Conservation (phyloP, 148 eudicot genomes). For the Vaccinium vitisidaea region DNA sequence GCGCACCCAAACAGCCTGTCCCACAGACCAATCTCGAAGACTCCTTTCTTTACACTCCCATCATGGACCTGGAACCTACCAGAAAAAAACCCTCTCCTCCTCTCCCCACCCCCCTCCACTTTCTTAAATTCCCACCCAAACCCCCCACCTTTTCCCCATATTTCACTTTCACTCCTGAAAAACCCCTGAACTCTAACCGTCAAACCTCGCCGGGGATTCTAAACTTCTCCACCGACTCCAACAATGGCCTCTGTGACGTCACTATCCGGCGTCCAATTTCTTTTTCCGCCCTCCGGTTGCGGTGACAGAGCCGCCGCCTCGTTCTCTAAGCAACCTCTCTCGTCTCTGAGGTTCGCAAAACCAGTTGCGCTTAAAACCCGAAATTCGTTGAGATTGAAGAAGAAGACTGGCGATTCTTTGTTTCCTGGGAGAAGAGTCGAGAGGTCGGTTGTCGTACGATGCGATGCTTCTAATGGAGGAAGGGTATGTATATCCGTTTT, state of each 20-base stretch:
- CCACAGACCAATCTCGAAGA: background rate
- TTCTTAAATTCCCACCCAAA: background rate
- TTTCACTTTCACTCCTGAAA: background rate
- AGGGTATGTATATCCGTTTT: constrained; percentile 36
- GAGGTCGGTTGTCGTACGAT: constrained; percentile 45
- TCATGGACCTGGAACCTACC: background rate
- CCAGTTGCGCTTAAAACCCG: constrained; percentile 8
- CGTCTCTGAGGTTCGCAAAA: constrained; percentile 19
- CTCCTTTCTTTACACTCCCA: background rate
- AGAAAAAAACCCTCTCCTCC: background rate
- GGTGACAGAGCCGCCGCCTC: constrained; percentile 20
- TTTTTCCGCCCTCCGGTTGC: background rate
- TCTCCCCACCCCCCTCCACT: background rate
- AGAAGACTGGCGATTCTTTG: constrained; percentile 23
- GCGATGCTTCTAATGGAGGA: constrained; percentile 54
- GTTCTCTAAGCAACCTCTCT: constrained; percentile 33
- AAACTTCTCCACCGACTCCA: background rate
- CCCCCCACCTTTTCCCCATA: background rate
- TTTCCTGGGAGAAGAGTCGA: constrained; percentile 22
- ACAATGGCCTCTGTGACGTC: constrained; percentile 38
- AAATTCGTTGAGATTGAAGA: constrained; percentile 26
- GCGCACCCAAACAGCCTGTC: background rate
- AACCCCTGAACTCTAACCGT: background rate
- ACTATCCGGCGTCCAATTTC: constrained; percentile 21
- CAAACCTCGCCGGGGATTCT: background rate